Evolutionary conservation across 1,284 basidiomycete species (phyloP).

Genomic region (Cutaneotrichosporon arboriforme): DNA sequence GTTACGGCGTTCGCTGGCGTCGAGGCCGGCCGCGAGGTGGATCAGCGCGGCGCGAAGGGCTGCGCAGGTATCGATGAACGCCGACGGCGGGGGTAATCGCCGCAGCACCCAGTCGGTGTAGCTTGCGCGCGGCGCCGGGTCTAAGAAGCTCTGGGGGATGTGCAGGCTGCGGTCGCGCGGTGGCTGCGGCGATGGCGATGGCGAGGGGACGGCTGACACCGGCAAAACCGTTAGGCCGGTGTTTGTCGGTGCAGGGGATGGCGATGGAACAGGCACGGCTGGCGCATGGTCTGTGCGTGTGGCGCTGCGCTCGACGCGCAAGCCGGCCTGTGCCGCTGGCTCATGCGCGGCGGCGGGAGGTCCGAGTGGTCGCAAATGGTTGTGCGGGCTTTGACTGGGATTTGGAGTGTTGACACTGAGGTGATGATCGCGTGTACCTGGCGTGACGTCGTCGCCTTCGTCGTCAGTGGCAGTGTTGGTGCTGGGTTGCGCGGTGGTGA

Average conservation of each 20-base stretch:
- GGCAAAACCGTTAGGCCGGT: not conserved
- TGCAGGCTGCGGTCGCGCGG: not conserved
- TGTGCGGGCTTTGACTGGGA: not conserved
- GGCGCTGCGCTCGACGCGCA: not conserved
- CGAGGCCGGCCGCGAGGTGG: slow-evolving; percentile 31
- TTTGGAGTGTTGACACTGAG: too few relatives aligned
- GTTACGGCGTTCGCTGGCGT: slow-evolving; percentile 33
- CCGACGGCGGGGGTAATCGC: slow-evolving; percentile 1
- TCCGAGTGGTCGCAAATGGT: not conserved
- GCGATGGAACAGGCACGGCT: not conserved
- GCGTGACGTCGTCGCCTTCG: too few relatives aligned
- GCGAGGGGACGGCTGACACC: not conserved
- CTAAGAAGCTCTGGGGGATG: not conserved
- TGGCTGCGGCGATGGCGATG: not conserved
- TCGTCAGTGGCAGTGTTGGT: too few relatives aligned
- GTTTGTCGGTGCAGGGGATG: not conserved
- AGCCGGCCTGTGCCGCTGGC: not conserved
- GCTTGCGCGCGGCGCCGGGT: slow-evolving; percentile 1
- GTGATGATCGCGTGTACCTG: too few relatives aligned
- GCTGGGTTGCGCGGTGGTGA: not conserved
- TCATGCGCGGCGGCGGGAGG: not conserved
- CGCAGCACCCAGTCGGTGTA: slow-evolving; percentile 12
- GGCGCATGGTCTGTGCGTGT: not conserved
- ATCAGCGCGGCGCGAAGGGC: slow-evolving; percentile 24
- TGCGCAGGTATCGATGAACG: not conserved